phyloP scores from a whole-genome alignment of 306 rosid species.

The Cucumis hystrix region DNA sequence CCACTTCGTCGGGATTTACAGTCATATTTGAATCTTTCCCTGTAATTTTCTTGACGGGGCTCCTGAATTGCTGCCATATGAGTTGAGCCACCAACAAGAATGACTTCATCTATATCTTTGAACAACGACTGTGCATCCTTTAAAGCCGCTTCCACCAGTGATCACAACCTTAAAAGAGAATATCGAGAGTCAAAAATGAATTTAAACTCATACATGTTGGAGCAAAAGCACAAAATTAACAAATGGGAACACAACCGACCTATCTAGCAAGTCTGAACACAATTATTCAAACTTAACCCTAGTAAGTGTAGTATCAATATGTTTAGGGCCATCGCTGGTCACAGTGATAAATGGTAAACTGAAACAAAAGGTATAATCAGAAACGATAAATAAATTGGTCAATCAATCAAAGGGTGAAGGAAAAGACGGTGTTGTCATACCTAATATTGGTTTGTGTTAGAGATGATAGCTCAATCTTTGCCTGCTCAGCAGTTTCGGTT shows the following conservation, averaged over 20 bases:
- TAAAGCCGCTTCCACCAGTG: conserved; percentile 70
- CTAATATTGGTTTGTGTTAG: conserved; percentile 81
- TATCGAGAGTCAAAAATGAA: not conserved
- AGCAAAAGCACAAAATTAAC: not conserved
- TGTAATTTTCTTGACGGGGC: conserved; percentile 53
- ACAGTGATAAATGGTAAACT: conserved; percentile 93
- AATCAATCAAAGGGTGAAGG: not conserved
- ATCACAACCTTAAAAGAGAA: conserved; percentile 33
- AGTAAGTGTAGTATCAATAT: conserved; percentile 75
- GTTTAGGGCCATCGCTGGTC: conserved; percentile 84
- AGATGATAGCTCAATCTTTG: conserved; percentile 93
- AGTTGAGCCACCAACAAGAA: conserved; percentile 73
- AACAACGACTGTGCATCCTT: conserved; percentile 80
- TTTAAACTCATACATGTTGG: not conserved
- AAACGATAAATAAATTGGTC: not conserved
- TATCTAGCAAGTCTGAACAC: conserved; percentile 81
- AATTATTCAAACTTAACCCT: conserved; percentile 85
- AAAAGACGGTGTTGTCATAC: conserved; percentile 10
- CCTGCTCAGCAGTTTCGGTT: conserved; percentile 91
- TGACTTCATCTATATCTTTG: conserved; percentile 75
- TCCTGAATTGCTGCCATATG: conserved; percentile 71
- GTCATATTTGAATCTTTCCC: conserved; percentile 79
- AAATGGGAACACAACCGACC: conserved; percentile 13
- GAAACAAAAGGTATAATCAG: not conserved
- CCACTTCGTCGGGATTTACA: conserved; percentile 86